Conservation (phyloP, 2,329 filamentous ascomycete species). For the Fusarium secorum region DNA sequence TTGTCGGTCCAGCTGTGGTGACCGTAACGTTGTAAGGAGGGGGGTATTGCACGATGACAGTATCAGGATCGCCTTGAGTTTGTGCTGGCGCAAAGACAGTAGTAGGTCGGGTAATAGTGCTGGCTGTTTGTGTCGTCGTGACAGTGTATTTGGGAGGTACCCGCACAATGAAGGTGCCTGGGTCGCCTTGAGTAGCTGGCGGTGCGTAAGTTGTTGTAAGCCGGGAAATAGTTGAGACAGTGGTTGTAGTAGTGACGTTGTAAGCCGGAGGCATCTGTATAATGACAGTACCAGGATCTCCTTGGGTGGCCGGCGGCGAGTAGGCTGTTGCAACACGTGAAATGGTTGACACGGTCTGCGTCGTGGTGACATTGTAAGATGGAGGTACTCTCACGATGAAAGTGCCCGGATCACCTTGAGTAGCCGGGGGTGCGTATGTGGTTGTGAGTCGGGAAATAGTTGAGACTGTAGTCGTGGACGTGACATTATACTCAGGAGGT, state of each 20-base stretch:
- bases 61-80: conserved; percentile 14
- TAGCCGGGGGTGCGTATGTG: not conserved
- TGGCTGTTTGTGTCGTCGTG: conserved; percentile 1
- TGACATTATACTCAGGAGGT: conserved; percentile 8
- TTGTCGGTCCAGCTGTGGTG: conserved; percentile 9
- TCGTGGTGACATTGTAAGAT: not conserved
- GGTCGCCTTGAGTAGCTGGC: not conserved
- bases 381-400: conserved; percentile 1
- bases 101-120: not conserved
- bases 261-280: conserved; percentile 1
- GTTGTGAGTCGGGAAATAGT: not conserved
- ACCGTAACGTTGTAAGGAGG: conserved; percentile 18
- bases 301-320: not conserved
- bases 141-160: not conserved
- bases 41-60: conserved; percentile 15
- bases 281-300: conserved; percentile 13
- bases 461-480: not conserved
- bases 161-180: conserved; percentile 2
- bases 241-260: not conserved
- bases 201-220: not conserved
- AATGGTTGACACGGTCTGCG: not conserved
- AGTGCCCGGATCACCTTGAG: conserved; percentile 1
- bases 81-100: not conserved
- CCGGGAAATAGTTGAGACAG: not conserved
- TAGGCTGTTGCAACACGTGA: not conserved